Evolutionary conservation across 768 basidiomycete genomes (phyloP).

Genomic region (Termitomyces sp.): DNA sequence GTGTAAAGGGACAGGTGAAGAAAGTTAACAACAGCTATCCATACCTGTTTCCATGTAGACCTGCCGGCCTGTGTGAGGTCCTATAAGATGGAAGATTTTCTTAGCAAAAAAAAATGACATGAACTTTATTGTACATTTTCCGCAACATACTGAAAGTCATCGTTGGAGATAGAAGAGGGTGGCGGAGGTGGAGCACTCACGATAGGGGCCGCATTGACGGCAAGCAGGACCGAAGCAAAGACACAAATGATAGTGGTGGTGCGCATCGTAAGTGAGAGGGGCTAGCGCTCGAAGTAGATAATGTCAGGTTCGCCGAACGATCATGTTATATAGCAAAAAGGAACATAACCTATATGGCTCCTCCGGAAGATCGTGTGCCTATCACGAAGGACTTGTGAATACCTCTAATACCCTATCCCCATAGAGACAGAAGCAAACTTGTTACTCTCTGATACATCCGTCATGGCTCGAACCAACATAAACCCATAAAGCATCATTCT

Average conservation of each 20-base stretch:
- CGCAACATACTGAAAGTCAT: slow-evolving; percentile 3
- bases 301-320: slow-evolving; percentile 4
- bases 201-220: slow-evolving; percentile 12
- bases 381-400: slow-evolving; percentile 13
- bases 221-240: slow-evolving; percentile 7
- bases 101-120: not conserved
- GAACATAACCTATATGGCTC: slow-evolving; percentile 13
- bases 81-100: not conserved
- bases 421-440: slow-evolving; percentile 12
- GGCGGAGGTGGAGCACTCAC: slow-evolving; percentile 6
- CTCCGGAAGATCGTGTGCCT: slow-evolving; percentile 17
- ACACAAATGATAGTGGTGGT: slow-evolving; percentile 8
- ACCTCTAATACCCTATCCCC: slow-evolving; percentile 15
- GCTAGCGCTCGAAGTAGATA: slow-evolving; percentile 3
- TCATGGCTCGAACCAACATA: slow-evolving; percentile 4
- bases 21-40: not conserved
- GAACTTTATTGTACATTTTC: slow-evolving; percentile 1
- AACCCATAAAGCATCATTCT: slow-evolving; percentile 7
- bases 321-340: slow-evolving; percentile 17
- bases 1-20: not conserved
- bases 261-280: slow-evolving; percentile 10
- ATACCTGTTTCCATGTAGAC: slow-evolving; percentile 3
- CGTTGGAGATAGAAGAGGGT: not conserved
- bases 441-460: slow-evolving; percentile 9
- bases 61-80: not conserved